Evolutionary conservation across 169 alveolate genomes (phyloP).

Genomic region (Eimeria acervulina): DNA sequence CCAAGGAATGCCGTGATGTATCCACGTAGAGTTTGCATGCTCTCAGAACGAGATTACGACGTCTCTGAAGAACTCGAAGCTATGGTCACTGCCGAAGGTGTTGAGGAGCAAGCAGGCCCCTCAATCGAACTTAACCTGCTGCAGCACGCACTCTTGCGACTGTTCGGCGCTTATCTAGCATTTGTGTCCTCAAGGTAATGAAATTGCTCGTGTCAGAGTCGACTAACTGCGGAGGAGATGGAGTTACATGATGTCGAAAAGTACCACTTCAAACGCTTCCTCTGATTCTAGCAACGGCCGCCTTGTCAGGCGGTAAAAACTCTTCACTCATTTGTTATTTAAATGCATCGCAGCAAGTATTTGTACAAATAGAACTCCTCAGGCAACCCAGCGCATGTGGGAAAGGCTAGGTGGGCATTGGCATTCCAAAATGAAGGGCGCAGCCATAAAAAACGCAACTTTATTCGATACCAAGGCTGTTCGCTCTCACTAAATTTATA

Average conservation of each 20-base stretch:
- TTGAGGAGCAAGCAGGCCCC: neutral
- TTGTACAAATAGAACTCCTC: neutral
- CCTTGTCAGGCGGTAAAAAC: neutral
- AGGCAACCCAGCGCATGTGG: neutral
- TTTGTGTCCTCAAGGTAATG: neutral
- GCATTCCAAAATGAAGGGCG: neutral
- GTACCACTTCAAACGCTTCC: neutral
- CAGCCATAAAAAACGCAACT: neutral
- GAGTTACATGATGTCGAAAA: neutral
- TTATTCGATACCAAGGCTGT: neutral
- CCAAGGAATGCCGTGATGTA: neutral
- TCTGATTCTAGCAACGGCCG: neutral
- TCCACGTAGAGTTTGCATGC: neutral
- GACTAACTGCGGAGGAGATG: neutral
- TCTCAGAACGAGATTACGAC: conserved; percentile 34
- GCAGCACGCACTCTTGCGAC: neutral
- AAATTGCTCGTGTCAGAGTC: neutral
- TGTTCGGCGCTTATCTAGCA: neutral
- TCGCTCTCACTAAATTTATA: neutral
- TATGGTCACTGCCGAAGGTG: neutral
- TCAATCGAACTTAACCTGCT: neutral
- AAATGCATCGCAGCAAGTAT: too few relatives aligned
- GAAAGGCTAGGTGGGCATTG: too few relatives aligned
- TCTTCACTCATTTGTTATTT: neutral
- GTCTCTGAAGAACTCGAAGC: neutral